Conservation (phyloP, 495 filamentous ascomycete genomes). For the Arthonia radiata region DNA sequence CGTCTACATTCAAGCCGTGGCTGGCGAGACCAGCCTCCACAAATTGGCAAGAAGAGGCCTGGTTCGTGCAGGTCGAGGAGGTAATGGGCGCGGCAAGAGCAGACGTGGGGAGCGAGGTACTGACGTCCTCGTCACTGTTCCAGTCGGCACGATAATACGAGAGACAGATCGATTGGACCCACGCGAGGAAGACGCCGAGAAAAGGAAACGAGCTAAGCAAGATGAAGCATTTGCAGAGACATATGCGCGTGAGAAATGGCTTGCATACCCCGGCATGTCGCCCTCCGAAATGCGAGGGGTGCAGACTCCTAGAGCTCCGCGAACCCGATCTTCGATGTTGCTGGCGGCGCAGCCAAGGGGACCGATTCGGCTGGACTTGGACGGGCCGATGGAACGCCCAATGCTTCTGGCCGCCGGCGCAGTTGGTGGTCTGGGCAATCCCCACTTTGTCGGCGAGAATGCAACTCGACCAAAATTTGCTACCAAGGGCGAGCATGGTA, state of each 20-base stretch:
- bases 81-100: slow-evolving; percentile 63
- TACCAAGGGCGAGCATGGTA: slow-evolving; percentile 57
- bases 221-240: slow-evolving; percentile 12
- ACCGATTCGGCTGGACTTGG: slow-evolving; percentile 64
- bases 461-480: slow-evolving; percentile 59
- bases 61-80: slow-evolving; percentile 55
- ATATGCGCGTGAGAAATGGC: slow-evolving; percentile 37
- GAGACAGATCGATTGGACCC: slow-evolving; percentile 63
- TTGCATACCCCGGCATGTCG: slow-evolving; percentile 45
- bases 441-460: slow-evolving; percentile 56
- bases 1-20: slow-evolving; percentile 82
- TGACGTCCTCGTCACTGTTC: slow-evolving; percentile 71
- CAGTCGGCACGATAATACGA: slow-evolving; percentile 72
- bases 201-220: slow-evolving; percentile 11
- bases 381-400: slow-evolving; percentile 51
- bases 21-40: slow-evolving; percentile 73
- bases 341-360: slow-evolving; percentile 35
- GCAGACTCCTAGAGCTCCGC: slow-evolving; percentile 31
- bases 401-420: slow-evolving; percentile 80
- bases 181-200: slow-evolving; percentile 32
- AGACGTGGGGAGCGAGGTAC: slow-evolving; percentile 59
- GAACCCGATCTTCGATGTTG: slow-evolving; percentile 28
- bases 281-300: slow-evolving; percentile 36
- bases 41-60: slow-evolving; percentile 61
- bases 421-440: slow-evolving; percentile 75